Base-by-base conservation (phyloP, 306 rosid species). In the Vigna unguiculata region DNA sequence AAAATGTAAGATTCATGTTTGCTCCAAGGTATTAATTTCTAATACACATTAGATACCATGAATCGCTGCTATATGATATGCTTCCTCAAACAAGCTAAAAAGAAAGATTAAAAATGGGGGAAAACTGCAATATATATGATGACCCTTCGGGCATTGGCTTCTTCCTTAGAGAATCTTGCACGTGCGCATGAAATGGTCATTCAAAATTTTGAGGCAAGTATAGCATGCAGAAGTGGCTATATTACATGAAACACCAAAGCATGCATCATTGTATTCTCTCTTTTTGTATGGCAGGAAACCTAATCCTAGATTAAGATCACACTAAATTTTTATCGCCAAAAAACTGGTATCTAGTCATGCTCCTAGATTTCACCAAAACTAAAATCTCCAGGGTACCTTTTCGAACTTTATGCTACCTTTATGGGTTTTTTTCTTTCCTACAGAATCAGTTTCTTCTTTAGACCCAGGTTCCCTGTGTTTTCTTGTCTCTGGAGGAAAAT, bases 371-470 rank as follows among this genome's bases (percentile, higher is more conserved):
- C 65, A 46, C 14, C 36, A 32, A 49, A 67, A 69, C 83, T 76
- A 58, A 90, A 71, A 84, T 46, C 83, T 74, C 85, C 83, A 71
- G 48, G 61, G 75, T 71, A 61, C 68, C 16, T 79, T 85, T 62
- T 86, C 78, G 13, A 90, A 80, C 87, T 86, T 52, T 80, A 74
- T 66, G 82, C 73, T 77, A 74, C 52, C 24, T 25, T 51, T 71
- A 59, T 45, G 30, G 78, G 78, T 83, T 83, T 82, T 69, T 69
- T 87, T 80, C 53, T 79, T 74, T 66, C 76, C 81, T 54, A 55
- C 60, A 32, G 40, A 54, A 67, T 71, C 78, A 83, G 52, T 59
- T 71, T 65, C 69, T 20, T 72, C 80, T 63, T 78, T 83, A 0
- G 59, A 54, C 47, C 53, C 72, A 41, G 78, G 55, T 63, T 86